A percentile compares a stretch with the other conserved stretches of the same genome.
These are phyloP conservation scores for Pluteus cervinus DNA, from an alignment of 768 basidiomycete species.

Conservation along the genomic window DNA sequence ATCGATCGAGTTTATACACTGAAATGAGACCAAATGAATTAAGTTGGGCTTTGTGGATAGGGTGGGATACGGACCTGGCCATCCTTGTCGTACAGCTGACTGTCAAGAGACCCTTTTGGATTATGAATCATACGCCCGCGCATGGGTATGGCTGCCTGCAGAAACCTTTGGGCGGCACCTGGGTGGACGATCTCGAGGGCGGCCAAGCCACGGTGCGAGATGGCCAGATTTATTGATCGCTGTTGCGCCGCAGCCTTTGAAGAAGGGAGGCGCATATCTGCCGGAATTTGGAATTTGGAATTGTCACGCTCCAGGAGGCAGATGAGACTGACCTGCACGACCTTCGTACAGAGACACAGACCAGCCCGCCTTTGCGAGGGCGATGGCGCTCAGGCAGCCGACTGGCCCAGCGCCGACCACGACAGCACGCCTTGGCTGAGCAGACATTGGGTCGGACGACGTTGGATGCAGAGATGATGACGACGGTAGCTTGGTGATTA, in stretches of 20 bases:
- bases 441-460: no score
- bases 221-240: slow-evolving; percentile 94
- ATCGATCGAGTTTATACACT: slow-evolving; percentile 95
- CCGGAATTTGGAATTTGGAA: slow-evolving; percentile 4
- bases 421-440: no score
- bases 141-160: slow-evolving; percentile 87
- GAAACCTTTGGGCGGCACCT: slow-evolving; percentile 58
- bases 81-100: slow-evolving; percentile 83
- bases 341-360: slow-evolving; percentile 73
- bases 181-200: slow-evolving; percentile 81
- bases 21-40: slow-evolving; percentile 18
- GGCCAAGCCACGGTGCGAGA: slow-evolving; percentile 88
- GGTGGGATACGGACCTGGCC: slow-evolving; percentile 59
- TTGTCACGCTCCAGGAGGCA: neutral
- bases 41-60: slow-evolving; percentile 13
- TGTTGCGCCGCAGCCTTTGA: slow-evolving; percentile 62
- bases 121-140: slow-evolving; percentile 93
- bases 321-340: slow-evolving; percentile 52
- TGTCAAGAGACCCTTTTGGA: slow-evolving; percentile 61
- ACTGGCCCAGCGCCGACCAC: slow-evolving; percentile 91
- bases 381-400: slow-evolving; percentile 84
- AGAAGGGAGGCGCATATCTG: slow-evolving; percentile 71
- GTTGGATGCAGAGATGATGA: no score
- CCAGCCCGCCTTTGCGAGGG: slow-evolving; percentile 87
- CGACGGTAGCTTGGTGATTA: no score